phyloP scores from a whole-genome alignment of 2,329 filamentous ascomycete genomes.

The Chaetomiaceae sp. region DNA sequence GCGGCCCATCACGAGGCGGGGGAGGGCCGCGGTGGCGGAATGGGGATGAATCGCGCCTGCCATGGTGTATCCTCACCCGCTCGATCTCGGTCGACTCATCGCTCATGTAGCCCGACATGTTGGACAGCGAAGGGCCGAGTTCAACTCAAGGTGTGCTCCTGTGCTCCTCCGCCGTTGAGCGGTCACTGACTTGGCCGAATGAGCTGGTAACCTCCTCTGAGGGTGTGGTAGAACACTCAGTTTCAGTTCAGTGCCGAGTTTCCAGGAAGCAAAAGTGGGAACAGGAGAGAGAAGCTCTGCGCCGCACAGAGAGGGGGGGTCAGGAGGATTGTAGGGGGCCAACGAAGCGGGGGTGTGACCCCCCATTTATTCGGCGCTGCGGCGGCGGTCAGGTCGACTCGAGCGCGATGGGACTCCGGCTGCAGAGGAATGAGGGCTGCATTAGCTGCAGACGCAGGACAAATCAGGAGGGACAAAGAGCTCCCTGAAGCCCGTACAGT shows the following conservation, averaged over 20 bases:
- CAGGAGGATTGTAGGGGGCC: slow-evolving; percentile 26
- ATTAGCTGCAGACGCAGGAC: slow-evolving; percentile 12
- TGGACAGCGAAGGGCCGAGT: slow-evolving; percentile 1
- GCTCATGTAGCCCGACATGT: slow-evolving; percentile 27
- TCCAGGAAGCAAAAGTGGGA: neutral
- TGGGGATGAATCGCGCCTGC: slow-evolving; percentile 19
- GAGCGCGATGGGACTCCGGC: slow-evolving; percentile 12
- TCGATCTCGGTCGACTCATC: slow-evolving; percentile 51
- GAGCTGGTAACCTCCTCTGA: neutral
- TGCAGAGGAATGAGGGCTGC: slow-evolving; percentile 15
- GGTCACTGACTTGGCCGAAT: neutral
- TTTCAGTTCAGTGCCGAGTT: no score
- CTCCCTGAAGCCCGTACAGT: slow-evolving; percentile 12
- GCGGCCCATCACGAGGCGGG: slow-evolving; percentile 26
- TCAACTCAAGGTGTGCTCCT: neutral
- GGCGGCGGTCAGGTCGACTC: slow-evolving; percentile 12
- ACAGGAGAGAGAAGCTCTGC: slow-evolving; percentile 7
- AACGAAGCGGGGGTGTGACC: slow-evolving; percentile 27
- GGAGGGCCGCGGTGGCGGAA: slow-evolving; percentile 24
- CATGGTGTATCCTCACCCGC: slow-evolving; percentile 30
- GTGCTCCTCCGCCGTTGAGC: no score
- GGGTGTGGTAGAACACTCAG: no score
- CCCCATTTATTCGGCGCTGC: slow-evolving; percentile 26
- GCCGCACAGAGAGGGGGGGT: slow-evolving; percentile 20
- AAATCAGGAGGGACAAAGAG: slow-evolving; percentile 13